phyloP scores from a whole-genome alignment of 192 early-diverging fungal species.

The Phycomyces blakesleeanus region DNA sequence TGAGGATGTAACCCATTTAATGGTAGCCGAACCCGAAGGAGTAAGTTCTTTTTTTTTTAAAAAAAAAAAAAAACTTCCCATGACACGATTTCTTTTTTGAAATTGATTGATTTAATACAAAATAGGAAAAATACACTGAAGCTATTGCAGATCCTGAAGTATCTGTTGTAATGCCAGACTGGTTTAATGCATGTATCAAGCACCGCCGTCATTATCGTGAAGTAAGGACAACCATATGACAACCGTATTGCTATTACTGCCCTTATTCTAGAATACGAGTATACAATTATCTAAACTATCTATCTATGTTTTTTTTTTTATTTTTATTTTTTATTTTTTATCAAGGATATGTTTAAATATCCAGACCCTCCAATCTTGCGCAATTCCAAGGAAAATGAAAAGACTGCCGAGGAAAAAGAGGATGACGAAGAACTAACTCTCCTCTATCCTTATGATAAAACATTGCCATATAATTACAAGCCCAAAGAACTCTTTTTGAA shows the following conservation, averaged over 20 bases:
- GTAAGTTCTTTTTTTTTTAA: slow-evolving; percentile 2
- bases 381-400: no score
- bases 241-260: no score
- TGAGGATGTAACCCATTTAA: slow-evolving; percentile 40
- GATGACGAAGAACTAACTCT: background rate
- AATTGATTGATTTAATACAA: background rate
- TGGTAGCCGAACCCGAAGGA: slow-evolving; percentile 15
- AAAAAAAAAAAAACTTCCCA: background rate
- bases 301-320: no score
- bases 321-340: background rate
- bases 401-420: background rate
- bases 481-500: background rate
- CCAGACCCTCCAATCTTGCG: background rate
- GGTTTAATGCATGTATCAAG: slow-evolving; percentile 66
- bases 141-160: slow-evolving; percentile 44
- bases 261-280: no score
- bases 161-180: slow-evolving; percentile 65
- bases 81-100: background rate
- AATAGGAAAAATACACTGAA: slow-evolving; percentile 44
- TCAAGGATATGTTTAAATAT: background rate
- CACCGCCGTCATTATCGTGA: slow-evolving; percentile 47
- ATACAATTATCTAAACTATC: no score
- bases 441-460: background rate
- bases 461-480: background rate
- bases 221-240: slow-evolving; percentile 24